Evolutionary conservation across 176 grass and related monocot genomes (phyloP).

Genomic region (Paspalum notatum): DNA sequence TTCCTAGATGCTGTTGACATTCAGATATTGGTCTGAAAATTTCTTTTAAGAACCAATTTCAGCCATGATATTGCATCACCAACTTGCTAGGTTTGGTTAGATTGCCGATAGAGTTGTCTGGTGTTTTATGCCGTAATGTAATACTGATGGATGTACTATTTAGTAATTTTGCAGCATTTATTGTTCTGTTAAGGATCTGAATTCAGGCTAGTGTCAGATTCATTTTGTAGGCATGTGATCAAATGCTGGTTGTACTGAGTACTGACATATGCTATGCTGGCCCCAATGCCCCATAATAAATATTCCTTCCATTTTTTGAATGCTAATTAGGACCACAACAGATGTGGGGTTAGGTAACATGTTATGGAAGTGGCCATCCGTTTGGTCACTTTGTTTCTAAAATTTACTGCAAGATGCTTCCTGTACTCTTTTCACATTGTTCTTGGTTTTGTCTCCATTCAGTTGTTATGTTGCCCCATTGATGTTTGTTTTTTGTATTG

Average conservation of each 20-base stretch:
- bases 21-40: background rate
- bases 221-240: slow-evolving; percentile 2
- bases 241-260: background rate
- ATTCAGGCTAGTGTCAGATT: slow-evolving; percentile 21
- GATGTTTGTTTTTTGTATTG: slow-evolving; percentile 3
- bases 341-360: slow-evolving; percentile 28
- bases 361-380: slow-evolving; percentile 16
- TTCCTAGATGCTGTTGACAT: too few species aligned
- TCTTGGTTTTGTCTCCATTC: background rate
- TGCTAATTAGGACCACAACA: slow-evolving; percentile 31
- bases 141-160: background rate
- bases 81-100: background rate
- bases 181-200: slow-evolving; percentile 25
- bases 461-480: background rate
- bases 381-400: slow-evolving; percentile 5
- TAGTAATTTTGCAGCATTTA: slow-evolving; percentile 10
- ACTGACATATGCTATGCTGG: slow-evolving; percentile 13
- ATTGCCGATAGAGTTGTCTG: background rate
- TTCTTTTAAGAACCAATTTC: slow-evolving; percentile 6
- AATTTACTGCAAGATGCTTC: slow-evolving; percentile 35
- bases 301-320: slow-evolving; percentile 25
- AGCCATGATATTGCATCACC: background rate
- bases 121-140: slow-evolving; percentile 14
- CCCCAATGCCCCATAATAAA: slow-evolving; percentile 1
- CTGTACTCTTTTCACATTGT: background rate